Evolutionary conservation across 306 rosid species (phyloP), one percentile per base, ranked within the genome.

Genomic region (Amphicarpaea edgeworthii): DNA sequence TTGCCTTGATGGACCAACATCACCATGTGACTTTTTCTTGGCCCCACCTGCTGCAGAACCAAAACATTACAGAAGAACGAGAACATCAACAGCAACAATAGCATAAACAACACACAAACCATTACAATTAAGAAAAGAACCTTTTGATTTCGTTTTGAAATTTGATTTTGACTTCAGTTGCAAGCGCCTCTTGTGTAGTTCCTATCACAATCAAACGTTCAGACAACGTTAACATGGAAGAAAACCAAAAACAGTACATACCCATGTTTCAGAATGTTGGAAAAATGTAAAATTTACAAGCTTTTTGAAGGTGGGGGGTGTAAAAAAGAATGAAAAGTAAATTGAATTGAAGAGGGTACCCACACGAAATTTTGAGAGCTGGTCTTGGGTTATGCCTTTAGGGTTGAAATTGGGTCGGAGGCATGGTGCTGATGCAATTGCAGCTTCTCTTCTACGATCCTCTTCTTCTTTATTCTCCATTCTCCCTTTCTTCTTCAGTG

Each of bases 171-270:
- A 83, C 81, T 92, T 92, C 21, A 89, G 50, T 80, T 88, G 90
- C 59, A 92, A 77, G 42, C 97, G 91, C 85, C 72, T 92, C 77
- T 64, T 80, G 79, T 92, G 95, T 60, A 92, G 82, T 81, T 92
- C 97, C 97, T 92, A 51, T 12, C 64, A 58, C 11, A 70, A 66
- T 70, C 8, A 16, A 73, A 76, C 0, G 47, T 50, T 46, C 0
- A 47, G 15, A 42, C 45, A 55, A 10, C 16, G 70, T 64, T 72
- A 57, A 46, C 43, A 1, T 17, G 17, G 24, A 67, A 51, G 38
- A 76, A 2, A 11, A 75, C 57, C 23, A 53, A 61, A 24, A 54
- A 72, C 57, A 32, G 38, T 11, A 53, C 3, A 21, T 28, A 73
- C 83, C 67, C 75, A 62, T 2, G n/a, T 63, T 23, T 62, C 26